Conservation (phyloP, 768 basidiomycete genomes). For the Kwoniella sp. region DNA sequence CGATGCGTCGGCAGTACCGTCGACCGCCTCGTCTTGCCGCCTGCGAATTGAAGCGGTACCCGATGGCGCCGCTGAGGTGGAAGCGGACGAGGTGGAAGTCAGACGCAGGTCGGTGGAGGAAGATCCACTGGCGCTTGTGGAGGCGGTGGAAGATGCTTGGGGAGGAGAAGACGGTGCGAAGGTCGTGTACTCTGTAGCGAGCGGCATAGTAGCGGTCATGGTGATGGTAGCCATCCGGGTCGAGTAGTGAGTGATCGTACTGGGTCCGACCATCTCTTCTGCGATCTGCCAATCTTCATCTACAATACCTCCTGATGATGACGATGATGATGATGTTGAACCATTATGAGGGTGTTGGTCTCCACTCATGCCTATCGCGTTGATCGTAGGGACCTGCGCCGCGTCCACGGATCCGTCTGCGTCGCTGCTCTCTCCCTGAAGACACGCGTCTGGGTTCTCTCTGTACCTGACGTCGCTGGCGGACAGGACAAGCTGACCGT, state of each 20-base stretch:
- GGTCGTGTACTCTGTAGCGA: slow-evolving; percentile 3
- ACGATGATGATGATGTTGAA: too few relatives aligned
- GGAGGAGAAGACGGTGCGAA: slow-evolving; percentile 1
- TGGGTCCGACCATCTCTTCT: slow-evolving; percentile 5
- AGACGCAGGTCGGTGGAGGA: too few relatives aligned
- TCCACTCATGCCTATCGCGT: slow-evolving; percentile 10
- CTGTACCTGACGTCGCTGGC: slow-evolving; percentile 31
- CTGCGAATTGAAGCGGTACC: neutral
- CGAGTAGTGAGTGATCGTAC: neutral
- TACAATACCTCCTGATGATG: too few relatives aligned
- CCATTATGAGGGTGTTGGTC: slow-evolving; percentile 2
- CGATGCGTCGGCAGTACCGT: neutral
- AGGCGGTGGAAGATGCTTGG: neutral
- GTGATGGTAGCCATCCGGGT: slow-evolving; percentile 18
- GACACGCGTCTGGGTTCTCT: slow-evolving; percentile 22
- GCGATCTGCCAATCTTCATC: slow-evolving; percentile 24
- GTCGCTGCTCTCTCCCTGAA: slow-evolving; percentile 13
- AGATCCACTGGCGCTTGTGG: neutral
- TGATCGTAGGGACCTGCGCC: slow-evolving; percentile 3
- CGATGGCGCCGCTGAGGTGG: neutral
- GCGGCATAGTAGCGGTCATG: slow-evolving; percentile 16
- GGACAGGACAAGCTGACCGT: slow-evolving; percentile 64
- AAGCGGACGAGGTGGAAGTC: neutral
- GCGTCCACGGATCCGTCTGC: neutral
- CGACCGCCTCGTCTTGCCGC: slow-evolving; percentile 12